phyloP scores from a whole-genome alignment of 371 early-diverging fungal species.

The Mucor sp. region DNA sequence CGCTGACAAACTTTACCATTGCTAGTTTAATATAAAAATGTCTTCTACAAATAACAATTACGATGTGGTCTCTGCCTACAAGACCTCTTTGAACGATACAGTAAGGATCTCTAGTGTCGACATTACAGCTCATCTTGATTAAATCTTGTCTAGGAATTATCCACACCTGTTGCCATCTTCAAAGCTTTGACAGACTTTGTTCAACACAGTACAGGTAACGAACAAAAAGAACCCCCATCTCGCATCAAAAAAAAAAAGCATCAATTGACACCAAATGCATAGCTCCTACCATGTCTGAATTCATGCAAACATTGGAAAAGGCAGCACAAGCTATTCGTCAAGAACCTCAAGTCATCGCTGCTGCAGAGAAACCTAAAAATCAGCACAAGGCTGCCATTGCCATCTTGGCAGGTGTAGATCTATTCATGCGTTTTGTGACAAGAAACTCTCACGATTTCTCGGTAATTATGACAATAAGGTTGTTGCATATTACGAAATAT shows the following conservation, averaged over 20 bases:
- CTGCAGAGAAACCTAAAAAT: slow-evolving; percentile 19
- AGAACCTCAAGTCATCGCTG: slow-evolving; percentile 37
- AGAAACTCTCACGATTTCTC: slow-evolving; percentile 70
- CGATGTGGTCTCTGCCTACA: slow-evolving; percentile 24
- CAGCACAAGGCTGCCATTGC: slow-evolving; percentile 57
- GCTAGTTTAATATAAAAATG: not conserved
- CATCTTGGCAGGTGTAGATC: slow-evolving; percentile 83
- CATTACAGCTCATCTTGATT: not conserved
- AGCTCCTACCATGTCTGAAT: slow-evolving; percentile 88
- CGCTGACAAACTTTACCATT: not conserved
- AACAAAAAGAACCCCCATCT: not conserved
- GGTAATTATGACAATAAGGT: slow-evolving; percentile 24
- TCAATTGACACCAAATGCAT: not conserved
- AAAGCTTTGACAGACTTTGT: slow-evolving; percentile 79
- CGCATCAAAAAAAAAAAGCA: not conserved
- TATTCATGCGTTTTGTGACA: slow-evolving; percentile 82
- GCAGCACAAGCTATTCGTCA: slow-evolving; percentile 64
- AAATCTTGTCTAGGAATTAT: slow-evolving; percentile 58
- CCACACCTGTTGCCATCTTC: slow-evolving; percentile 90
- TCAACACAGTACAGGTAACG: slow-evolving; percentile 64
- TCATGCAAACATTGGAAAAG: slow-evolving; percentile 74
- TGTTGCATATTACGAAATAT: not conserved
- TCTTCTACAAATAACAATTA: slow-evolving; percentile 2
- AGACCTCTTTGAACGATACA: slow-evolving; percentile 19
- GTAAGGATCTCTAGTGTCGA: slow-evolving; percentile 3